Evolutionary conservation across 371 early-diverging fungal species (phyloP).

Genomic region (Mucor plumbeus): DNA sequence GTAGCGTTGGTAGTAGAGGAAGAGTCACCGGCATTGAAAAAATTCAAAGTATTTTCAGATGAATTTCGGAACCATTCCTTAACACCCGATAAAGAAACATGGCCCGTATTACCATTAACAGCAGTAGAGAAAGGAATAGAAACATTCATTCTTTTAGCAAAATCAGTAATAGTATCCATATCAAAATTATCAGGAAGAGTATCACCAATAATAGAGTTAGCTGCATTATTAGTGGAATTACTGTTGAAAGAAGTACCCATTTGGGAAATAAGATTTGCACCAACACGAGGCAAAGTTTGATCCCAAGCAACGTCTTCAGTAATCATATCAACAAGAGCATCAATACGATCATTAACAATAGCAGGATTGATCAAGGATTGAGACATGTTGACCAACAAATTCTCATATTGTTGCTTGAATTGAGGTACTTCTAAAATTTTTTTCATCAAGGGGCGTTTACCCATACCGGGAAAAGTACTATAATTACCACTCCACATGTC

Average conservation of each 20-base stretch:
- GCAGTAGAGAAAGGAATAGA: constrained; percentile 14
- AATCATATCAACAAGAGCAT: constrained; percentile 22
- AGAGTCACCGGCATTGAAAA: constrained; percentile 5
- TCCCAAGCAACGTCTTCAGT: constrained; percentile 36
- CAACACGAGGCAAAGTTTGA: constrained; percentile 15
- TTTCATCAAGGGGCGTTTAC: constrained; percentile 26
- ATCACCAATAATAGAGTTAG: neutral
- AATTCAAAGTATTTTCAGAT: constrained; percentile 16
- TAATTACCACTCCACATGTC: constrained; percentile 40
- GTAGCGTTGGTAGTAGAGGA: neutral
- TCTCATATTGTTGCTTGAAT: constrained; percentile 33
- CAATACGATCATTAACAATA: constrained; percentile 21
- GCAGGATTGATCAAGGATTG: constrained; percentile 29
- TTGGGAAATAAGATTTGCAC: neutral
- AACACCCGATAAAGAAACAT: constrained; percentile 22
- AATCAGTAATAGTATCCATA: neutral
- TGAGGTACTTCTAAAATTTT: constrained; percentile 29
- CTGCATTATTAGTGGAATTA: neutral
- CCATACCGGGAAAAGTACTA: constrained; percentile 30
- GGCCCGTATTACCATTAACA: constrained; percentile 17
- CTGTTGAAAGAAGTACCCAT: neutral
- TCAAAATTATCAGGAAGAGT: neutral
- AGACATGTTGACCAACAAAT: constrained; percentile 27
- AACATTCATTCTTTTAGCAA: neutral
- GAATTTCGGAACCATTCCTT: constrained; percentile 20